These are phyloP conservation scores for Saturnispora ahearnii DNA, from an alignment of 805 yeast genomes.

Conservation along the genomic window DNA sequence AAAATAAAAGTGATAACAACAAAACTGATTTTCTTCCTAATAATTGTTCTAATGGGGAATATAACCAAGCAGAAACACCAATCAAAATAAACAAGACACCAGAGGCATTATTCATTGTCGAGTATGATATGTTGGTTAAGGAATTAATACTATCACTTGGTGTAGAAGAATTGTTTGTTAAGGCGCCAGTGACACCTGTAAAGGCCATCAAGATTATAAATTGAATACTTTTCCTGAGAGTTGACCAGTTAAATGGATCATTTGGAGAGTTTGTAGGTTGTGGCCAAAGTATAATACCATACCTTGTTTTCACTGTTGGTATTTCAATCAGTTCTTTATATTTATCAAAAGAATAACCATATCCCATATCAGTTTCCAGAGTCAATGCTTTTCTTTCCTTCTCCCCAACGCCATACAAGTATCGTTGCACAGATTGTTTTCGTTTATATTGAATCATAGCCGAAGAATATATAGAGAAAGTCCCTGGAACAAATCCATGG, in stretches of 20 bases:
- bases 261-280: slow-evolving; percentile 43
- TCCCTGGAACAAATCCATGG: slow-evolving; percentile 45
- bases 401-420: slow-evolving; percentile 2
- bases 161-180: slow-evolving; percentile 42
- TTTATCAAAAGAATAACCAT: slow-evolving; percentile 15
- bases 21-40: slow-evolving; percentile 38
- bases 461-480: slow-evolving; percentile 43
- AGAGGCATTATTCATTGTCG: slow-evolving; percentile 40
- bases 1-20: slow-evolving; percentile 33
- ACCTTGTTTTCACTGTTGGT: slow-evolving; percentile 24
- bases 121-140: slow-evolving; percentile 35
- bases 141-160: slow-evolving; percentile 38
- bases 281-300: slow-evolving; percentile 34
- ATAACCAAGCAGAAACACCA: slow-evolving; percentile 36
- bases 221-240: slow-evolving; percentile 30
- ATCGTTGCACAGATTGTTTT: slow-evolving; percentile 6
- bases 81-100: slow-evolving; percentile 39
- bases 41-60: slow-evolving; percentile 36
- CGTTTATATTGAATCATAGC: slow-evolving; percentile 20
- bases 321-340: slow-evolving; percentile 14
- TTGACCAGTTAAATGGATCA: slow-evolving; percentile 45
- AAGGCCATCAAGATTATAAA: slow-evolving; percentile 32
- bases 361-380: slow-evolving; percentile 1
- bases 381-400: neutral
- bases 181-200: slow-evolving; percentile 41